Conservation (phyloP, 805 yeast genomes). For the Ogataea philodendri region DNA sequence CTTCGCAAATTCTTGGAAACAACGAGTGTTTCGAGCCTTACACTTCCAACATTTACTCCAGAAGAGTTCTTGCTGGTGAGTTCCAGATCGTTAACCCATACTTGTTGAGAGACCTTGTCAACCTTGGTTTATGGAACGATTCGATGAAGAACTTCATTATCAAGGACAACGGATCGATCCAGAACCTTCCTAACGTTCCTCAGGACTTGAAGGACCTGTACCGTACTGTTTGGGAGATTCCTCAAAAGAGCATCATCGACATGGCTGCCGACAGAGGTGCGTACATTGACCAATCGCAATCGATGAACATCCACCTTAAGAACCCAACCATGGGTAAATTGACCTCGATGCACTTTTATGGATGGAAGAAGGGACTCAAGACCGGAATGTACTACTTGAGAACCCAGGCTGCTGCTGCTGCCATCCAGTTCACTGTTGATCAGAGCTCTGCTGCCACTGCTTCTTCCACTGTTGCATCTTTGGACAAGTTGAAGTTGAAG, state of each 20-base stretch:
- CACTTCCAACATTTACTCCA: conserved; percentile 59
- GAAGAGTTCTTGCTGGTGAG: conserved; percentile 64
- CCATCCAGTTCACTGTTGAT: conserved; percentile 90
- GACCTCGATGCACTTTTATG: conserved; percentile 97
- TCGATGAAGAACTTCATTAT: conserved; percentile 56
- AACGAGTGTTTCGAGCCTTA: conserved; percentile 64
- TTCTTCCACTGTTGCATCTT: conserved; percentile 24
- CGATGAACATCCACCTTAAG: conserved; percentile 85
- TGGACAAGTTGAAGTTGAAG: conserved; percentile 34
- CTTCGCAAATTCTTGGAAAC: conserved; percentile 60
- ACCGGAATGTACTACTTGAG: conserved; percentile 99
- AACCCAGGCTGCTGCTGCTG: conserved; percentile 97
- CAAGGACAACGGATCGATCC: conserved; percentile 57
- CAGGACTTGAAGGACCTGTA: conserved; percentile 52
- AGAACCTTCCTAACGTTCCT: conserved; percentile 52
- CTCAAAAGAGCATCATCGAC: conserved; percentile 58
- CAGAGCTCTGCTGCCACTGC: conserved; percentile 37
- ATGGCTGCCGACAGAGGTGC: conserved; percentile 77
- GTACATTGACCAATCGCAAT: conserved; percentile 88
- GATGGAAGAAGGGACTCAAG: conserved; percentile 98
- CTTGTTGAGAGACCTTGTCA: conserved; percentile 55
- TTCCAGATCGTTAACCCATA: conserved; percentile 63
- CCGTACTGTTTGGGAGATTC: conserved; percentile 62
- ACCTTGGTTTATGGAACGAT: conserved; percentile 57
- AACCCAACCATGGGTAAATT: conserved; percentile 97